These are phyloP conservation scores for Zoysia pacifica DNA, from an alignment of 176 grass and related monocot genomes.

Conservation along the genomic window DNA sequence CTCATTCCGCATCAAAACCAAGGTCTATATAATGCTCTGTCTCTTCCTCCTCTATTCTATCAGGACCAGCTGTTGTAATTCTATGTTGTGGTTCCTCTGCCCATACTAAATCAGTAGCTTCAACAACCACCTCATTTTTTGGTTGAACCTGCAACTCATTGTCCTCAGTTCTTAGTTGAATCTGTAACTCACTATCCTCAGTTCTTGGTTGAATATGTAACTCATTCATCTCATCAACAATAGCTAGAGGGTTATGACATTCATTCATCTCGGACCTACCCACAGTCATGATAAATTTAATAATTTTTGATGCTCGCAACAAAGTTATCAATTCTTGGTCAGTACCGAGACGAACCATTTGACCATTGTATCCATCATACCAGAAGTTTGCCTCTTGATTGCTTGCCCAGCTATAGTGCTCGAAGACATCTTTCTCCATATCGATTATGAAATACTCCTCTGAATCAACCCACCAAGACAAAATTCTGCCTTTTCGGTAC, in stretches of 20 bases:
- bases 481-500: background rate
- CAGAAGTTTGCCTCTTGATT: slow-evolving; percentile 1
- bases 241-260: background rate
- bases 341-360: background rate
- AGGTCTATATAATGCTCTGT: background rate
- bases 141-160: too few species aligned
- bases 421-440: background rate
- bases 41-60: background rate
- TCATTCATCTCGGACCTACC: background rate
- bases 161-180: too few species aligned
- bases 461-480: background rate
- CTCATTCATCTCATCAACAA: background rate
- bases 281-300: slow-evolving; percentile 6
- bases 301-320: background rate
- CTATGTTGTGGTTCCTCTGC: background rate
- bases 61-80: background rate
- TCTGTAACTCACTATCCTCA: background rate
- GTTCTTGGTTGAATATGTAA: background rate
- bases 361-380: background rate
- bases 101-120: background rate
- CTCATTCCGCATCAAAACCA: background rate
- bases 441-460: background rate
- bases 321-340: background rate
- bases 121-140: too few species aligned
- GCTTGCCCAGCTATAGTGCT: background rate